Evolutionary conservation across 2,329 filamentous ascomycete genomes (phyloP), one percentile per base, ranked within the genome.

Genomic region (Hymenoscyphus infarciens): DNA sequence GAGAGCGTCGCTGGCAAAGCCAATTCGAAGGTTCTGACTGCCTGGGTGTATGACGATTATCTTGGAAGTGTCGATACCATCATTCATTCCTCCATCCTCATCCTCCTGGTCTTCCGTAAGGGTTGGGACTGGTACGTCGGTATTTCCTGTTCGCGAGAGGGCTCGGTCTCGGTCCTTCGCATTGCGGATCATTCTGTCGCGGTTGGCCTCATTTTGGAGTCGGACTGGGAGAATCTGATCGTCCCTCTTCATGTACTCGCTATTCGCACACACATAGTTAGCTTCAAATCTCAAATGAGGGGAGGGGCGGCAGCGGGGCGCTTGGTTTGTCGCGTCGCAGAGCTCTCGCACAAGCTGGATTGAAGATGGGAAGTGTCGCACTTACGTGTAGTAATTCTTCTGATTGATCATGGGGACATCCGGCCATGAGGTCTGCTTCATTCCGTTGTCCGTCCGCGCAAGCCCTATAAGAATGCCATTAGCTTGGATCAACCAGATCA

Each of bases 371-470:
- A 49, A 5, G 25, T 22, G 19, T 22, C 11, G 52, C 19, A 80
- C 87, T 65, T 82, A 95, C 91, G 93, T 97, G 76, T 97, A 97
- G 77, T 99, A 99, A 77, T 99, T 99, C 81, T 99, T 99, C 77
- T 99, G 95, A 75, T 99, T 99, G 78, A 99, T 99, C 72, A 95
- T 91, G 53, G 86, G 83, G 63, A 97, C 87, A 73, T 95, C 89
- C 10, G 95, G 94, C 94, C 95, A 99, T 75, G 84, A 96, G 56
- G 92, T 91, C 74, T 95, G 86, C 74, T 93, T 95, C 89, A 99
- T 94, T 78, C 94, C 93, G 85, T 99, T 99, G 81, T 99, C 95
- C 64, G 95, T 98, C 74, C 94, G 86, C 79, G 96, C 92, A 68
- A 99, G 87, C 68, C 95, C 94, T 97, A 39, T 31, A 64, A 22